These are phyloP conservation scores for Ogataea paradorogensis DNA, from an alignment of 805 yeast genomes.

Conservation along the genomic window DNA sequence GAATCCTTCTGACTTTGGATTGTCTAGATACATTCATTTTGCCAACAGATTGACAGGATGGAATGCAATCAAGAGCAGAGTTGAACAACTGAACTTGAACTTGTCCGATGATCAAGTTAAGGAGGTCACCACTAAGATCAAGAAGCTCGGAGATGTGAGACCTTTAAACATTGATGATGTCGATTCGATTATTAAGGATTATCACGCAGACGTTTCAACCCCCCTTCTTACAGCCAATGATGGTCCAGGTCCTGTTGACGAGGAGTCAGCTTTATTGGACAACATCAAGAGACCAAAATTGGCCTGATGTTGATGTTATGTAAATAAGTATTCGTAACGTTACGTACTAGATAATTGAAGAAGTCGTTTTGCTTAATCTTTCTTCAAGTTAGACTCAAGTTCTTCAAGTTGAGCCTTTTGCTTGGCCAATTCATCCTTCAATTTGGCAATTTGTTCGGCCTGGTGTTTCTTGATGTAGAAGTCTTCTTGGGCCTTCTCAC, in stretches of 20 bases:
- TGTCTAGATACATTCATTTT: slow-evolving; percentile 59
- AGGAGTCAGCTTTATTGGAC: slow-evolving; percentile 29
- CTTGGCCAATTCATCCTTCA: slow-evolving; percentile 73
- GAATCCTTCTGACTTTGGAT: slow-evolving; percentile 56
- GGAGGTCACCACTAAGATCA: slow-evolving; percentile 53
- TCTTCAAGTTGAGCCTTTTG: slow-evolving; percentile 59
- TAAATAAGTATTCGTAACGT: slow-evolving; percentile 10
- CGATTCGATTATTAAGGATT: slow-evolving; percentile 56
- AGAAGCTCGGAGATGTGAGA: slow-evolving; percentile 57
- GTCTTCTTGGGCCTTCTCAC: slow-evolving; percentile 92
- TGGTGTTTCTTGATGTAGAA: slow-evolving; percentile 83
- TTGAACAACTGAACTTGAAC: slow-evolving; percentile 55
- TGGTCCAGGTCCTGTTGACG: slow-evolving; percentile 29
- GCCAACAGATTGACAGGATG: slow-evolving; percentile 62
- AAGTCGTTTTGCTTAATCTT: slow-evolving; percentile 3
- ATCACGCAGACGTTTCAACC: slow-evolving; percentile 49
- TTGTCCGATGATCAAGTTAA: slow-evolving; percentile 57
- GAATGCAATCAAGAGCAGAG: slow-evolving; percentile 62
- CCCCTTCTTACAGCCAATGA: slow-evolving; percentile 42
- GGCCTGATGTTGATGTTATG: slow-evolving; percentile 12
- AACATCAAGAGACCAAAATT: slow-evolving; percentile 35
- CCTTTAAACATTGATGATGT: slow-evolving; percentile 59
- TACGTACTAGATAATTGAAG: slow-evolving; percentile 11
- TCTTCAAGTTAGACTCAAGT: slow-evolving; percentile 48
- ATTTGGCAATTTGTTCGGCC: slow-evolving; percentile 75